Conservation (phyloP, 208 protist species). For the Trypanosoma caninum region DNA sequence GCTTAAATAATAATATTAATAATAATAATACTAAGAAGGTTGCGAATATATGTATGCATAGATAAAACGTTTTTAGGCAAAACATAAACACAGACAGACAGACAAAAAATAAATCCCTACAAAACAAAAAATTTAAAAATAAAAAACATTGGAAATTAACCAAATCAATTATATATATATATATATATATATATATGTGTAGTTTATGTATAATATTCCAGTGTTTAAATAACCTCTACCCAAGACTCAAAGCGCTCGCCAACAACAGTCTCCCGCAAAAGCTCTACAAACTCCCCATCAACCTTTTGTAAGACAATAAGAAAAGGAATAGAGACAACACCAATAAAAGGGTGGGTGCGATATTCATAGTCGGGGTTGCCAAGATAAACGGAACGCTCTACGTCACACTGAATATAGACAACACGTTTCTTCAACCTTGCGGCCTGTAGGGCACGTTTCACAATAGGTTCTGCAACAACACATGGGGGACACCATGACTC, state of each 20-base stretch:
- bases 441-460: conserved; percentile 34
- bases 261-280: conserved; percentile 9
- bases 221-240: conserved; percentile 15
- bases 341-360: conserved; percentile 42
- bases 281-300: conserved; percentile 2
- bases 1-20: too few species aligned
- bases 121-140: neutral
- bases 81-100: too few species aligned
- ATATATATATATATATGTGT: neutral
- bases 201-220: too few species aligned
- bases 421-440: conserved; percentile 34
- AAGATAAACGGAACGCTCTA: conserved; percentile 62
- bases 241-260: conserved; percentile 23
- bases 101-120: neutral
- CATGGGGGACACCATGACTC: conserved; percentile 82
- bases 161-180: neutral
- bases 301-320: conserved; percentile 19
- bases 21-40: too few species aligned
- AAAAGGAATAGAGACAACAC: conserved; percentile 19
- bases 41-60: too few species aligned
- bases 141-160: neutral
- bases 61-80: too few species aligned
- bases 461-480: conserved; percentile 41
- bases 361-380: conserved; percentile 61
- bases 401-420: conserved; percentile 53